Evolutionary conservation across 2,329 filamentous ascomycete genomes (phyloP).

Genomic region (Alternaria ventricosa): DNA sequence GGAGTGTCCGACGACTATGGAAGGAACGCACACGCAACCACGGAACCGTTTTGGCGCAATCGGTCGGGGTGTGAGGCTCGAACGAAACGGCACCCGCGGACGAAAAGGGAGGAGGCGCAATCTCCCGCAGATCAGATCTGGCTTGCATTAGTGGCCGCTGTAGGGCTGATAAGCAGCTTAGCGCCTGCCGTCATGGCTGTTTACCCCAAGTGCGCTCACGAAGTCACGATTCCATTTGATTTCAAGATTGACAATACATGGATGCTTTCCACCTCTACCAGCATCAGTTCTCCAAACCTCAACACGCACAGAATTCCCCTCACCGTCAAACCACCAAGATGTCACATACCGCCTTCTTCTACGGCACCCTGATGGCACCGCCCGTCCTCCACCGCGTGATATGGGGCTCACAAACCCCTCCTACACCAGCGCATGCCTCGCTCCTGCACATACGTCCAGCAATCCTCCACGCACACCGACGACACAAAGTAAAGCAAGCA

Average conservation of each 20-base stretch:
- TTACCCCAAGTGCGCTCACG: not conserved
- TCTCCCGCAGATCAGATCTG: conserved; percentile 8
- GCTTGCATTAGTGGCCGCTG: conserved; percentile 35
- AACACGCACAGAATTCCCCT: not conserved
- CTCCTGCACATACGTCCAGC: conserved; percentile 74
- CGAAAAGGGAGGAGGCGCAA: conserved; percentile 2
- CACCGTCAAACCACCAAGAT: conserved; percentile 12
- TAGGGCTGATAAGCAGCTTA: conserved; percentile 19
- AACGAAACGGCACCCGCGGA: not conserved
- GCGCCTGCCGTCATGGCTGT: conserved; percentile 1
- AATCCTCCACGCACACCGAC: conserved; percentile 74
- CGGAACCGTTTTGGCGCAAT: not conserved
- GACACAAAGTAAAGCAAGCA: conserved; percentile 69
- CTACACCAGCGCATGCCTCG: conserved; percentile 55
- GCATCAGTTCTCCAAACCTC: not conserved
- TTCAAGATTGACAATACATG: not conserved
- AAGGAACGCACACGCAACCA: not conserved
- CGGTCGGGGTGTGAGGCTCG: not conserved
- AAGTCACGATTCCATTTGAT: not conserved
- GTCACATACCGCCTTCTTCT: conserved; percentile 67
- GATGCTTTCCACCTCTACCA: conserved; percentile 9
- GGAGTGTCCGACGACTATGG: not conserved
- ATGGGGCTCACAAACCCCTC: conserved; percentile 65
- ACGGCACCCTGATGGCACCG: conserved; percentile 80
- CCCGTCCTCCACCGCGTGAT: conserved; percentile 86